Base-by-base conservation (phyloP, 2,329 filamentous ascomycete genomes). In the Colletotrichum cereale region DNA sequence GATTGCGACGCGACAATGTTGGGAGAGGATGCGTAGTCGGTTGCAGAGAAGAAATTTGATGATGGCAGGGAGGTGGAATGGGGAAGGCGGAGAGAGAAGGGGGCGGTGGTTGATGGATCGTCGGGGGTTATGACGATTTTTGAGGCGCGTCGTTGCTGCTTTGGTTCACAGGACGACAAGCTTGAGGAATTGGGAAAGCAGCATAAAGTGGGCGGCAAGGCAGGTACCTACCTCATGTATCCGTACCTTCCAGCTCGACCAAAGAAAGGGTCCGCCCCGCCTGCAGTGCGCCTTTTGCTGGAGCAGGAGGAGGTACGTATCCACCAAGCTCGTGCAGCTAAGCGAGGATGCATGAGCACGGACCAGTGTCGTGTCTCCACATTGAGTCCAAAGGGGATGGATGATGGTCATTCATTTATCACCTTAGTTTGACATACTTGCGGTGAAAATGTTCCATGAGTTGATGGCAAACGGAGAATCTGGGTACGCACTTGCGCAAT, bases 111-210 rank as follows among this genome's bases (percentile, higher is more conserved):
- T 60, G 71, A 67, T 52, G 67, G 67, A 66, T 66, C 57, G 57
- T 36, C 44, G 66, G 58, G 58, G 61, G 70, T 65, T 72, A 72
- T 72, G 71, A 67, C 67, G 67, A 73, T 73, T 72, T 71, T 71
- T 63, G 67, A 67, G 62, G 71, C 67, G 67, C 71, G 71, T 73
- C 62, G 67, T 62, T 67, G 63, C 57, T 62, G 40, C 61, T 63
- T 57, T 60, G 68, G 71, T 73, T 73, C 67, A 34, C 71, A 55
- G 71, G 67, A 71, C 67, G 70, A 72, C 70, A 73, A 71, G 52
- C 52, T 65, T 18, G 8, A 63, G 56, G 21, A 70, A 50, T 50
- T 50, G 47, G 12, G 47, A n/a, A 63, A 38, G 38, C 16, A 29
- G 34, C 44, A n/a, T n/a, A n/a, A 42, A 18, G 24, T 52, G 40